Percentiles rank a stretch among this genome's conserved stretches.
Conservation (phyloP, 768 basidiomycete species). For the Guyanaporus albipodus region DNA sequence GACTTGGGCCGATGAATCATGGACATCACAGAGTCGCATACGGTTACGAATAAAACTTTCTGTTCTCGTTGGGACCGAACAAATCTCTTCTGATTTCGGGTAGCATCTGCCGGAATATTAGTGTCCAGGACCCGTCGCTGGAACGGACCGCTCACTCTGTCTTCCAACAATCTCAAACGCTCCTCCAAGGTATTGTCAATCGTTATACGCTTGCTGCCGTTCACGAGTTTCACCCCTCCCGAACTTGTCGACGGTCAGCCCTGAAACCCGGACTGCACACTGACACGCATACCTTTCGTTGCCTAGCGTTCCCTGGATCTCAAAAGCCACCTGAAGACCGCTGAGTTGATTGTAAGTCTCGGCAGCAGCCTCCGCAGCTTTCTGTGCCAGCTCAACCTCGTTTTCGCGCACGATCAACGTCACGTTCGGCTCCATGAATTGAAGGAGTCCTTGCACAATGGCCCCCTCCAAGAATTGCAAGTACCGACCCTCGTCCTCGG, state of each 20-base stretch:
- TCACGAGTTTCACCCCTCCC: constrained; percentile 79
- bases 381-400: constrained; percentile 57
- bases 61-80: constrained; percentile 87
- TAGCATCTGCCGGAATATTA: constrained; percentile 68
- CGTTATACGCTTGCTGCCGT: constrained; percentile 72
- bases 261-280: neutral
- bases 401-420: constrained; percentile 63
- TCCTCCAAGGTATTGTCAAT: constrained; percentile 96
- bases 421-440: constrained; percentile 71
- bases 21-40: neutral
- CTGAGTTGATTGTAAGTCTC: constrained; percentile 72
- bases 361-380: constrained; percentile 63
- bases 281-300: constrained; percentile 56
- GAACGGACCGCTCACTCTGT: constrained; percentile 57
- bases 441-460: constrained; percentile 82
- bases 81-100: constrained; percentile 89
- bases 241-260: constrained; percentile 43
- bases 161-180: constrained; percentile 82
- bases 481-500: constrained; percentile 67
- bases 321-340: constrained; percentile 57
- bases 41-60: constrained; percentile 77
- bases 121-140: neutral
- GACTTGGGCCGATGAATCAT: neutral
- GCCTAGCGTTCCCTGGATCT: constrained; percentile 57
- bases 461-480: constrained; percentile 77